Percentiles rank a stretch among this genome's conserved stretches.
Conservation (phyloP, 2,329 filamentous ascomycete genomes). For the Ceratocystis diversiconidia region DNA sequence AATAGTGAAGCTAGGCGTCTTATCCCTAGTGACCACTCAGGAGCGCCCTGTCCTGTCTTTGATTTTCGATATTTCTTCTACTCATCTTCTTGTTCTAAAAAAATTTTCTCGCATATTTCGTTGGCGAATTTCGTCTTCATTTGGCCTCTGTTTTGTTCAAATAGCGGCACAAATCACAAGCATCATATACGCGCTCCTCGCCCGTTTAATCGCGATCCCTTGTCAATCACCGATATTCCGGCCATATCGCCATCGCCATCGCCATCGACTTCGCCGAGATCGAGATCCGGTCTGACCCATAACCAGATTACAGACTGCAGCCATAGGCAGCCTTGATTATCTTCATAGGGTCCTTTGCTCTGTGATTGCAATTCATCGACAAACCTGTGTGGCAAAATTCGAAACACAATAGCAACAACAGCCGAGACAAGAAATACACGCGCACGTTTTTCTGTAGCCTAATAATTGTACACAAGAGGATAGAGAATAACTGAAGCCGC, state of each 20-base stretch:
- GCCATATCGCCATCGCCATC: background rate
- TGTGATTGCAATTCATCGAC: background rate
- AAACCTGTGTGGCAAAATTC: background rate
- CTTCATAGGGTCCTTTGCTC: background rate
- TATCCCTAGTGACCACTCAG: background rate
- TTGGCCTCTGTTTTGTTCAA: background rate
- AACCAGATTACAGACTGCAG: background rate
- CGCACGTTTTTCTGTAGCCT: background rate
- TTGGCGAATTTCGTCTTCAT: background rate
- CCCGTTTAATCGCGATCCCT: background rate
- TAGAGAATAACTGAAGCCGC: background rate
- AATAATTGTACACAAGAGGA: background rate
- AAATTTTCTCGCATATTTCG: background rate
- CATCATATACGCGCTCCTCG: background rate
- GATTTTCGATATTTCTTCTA: background rate
- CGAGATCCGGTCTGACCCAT: background rate
- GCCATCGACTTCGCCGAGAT: background rate
- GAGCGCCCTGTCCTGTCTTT: background rate
- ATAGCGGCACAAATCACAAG: background rate
- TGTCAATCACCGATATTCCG: background rate
- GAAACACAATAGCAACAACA: constrained; percentile 4
- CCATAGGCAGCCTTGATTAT: background rate
- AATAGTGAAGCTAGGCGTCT: background rate
- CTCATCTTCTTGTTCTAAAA: background rate
- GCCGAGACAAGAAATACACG: constrained; percentile 3